phyloP scores from a whole-genome alignment of 2,329 filamentous ascomycete genomes.

The Cytospora mali region DNA sequence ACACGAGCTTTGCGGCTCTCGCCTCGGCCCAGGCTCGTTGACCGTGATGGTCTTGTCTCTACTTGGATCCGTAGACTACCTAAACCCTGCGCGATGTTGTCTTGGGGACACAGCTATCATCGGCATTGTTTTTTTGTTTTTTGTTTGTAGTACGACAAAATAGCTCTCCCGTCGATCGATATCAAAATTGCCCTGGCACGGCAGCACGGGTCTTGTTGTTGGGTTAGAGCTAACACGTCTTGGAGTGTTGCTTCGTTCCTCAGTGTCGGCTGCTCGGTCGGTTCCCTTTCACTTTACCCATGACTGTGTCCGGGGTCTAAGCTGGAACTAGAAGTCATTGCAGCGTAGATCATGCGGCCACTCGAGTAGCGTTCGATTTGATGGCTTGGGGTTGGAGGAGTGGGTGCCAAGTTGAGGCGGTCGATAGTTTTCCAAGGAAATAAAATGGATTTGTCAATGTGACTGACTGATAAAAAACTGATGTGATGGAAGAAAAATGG shows the following conservation, averaged over 20 bases:
- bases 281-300: too few relatives aligned
- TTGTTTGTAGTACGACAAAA: too few relatives aligned
- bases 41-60: too few relatives aligned
- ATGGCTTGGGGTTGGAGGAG: conserved; percentile 4
- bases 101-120: not conserved
- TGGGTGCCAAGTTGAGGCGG: conserved; percentile 23
- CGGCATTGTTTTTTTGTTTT: too few relatives aligned
- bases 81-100: too few relatives aligned
- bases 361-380: conserved; percentile 25
- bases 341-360: conserved; percentile 26
- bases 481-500: not conserved
- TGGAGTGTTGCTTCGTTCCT: not conserved
- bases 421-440: conserved; percentile 15
- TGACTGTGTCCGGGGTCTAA: conserved; percentile 19
- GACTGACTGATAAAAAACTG: conserved; percentile 6
- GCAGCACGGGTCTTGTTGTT: not conserved
- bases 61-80: too few relatives aligned
- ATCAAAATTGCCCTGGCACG: too few relatives aligned
- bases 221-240: not conserved
- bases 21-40: not conserved
- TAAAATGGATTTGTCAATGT: conserved; percentile 11
- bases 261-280: not conserved
- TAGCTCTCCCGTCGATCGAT: too few relatives aligned
- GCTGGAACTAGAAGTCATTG: conserved; percentile 20
- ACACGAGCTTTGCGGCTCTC: not conserved